These are phyloP conservation scores for Protomyces inouyei DNA, from an alignment of 1,139 yeast species.

Conservation along the genomic window DNA sequence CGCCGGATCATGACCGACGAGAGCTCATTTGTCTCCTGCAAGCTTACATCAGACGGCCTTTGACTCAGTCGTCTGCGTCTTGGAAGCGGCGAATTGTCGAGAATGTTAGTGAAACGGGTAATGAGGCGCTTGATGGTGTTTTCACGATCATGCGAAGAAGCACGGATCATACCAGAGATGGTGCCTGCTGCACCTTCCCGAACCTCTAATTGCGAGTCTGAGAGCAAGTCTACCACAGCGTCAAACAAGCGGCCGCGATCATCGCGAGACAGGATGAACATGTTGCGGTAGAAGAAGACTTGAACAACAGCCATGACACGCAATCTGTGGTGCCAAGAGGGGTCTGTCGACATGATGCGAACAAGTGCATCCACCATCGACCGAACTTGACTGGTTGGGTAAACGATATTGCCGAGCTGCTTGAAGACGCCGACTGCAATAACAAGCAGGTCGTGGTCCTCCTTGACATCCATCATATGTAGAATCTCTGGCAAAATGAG, in stretches of 20 bases:
- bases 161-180: slow-evolving; percentile 74
- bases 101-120: slow-evolving; percentile 41
- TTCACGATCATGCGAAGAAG: slow-evolving; percentile 57
- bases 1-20: slow-evolving; percentile 40
- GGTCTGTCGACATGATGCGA: slow-evolving; percentile 43
- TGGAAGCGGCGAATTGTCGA: slow-evolving; percentile 37
- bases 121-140: slow-evolving; percentile 42
- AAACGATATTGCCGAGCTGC: slow-evolving; percentile 57
- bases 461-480: slow-evolving; percentile 64
- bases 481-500: slow-evolving; percentile 68
- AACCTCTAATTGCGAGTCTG: slow-evolving; percentile 65
- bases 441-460: slow-evolving; percentile 68
- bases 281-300: slow-evolving; percentile 66
- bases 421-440: slow-evolving; percentile 54
- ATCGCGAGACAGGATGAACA: slow-evolving; percentile 50
- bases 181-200: slow-evolving; percentile 72
- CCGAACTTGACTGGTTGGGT: slow-evolving; percentile 46
- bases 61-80: slow-evolving; percentile 5
- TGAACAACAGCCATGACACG: slow-evolving; percentile 68
- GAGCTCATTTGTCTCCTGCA: slow-evolving; percentile 9
- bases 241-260: slow-evolving; percentile 54
- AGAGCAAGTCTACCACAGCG: slow-evolving; percentile 52
- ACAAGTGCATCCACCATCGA: slow-evolving; percentile 52
- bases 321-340: slow-evolving; percentile 64
- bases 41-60: slow-evolving; percentile 15